Percentiles rank a stretch among this genome's conserved stretches.
These are phyloP conservation scores for Scytalidium sp. DNA, from an alignment of 2,329 filamentous ascomycete species.

Conservation along the genomic window DNA sequence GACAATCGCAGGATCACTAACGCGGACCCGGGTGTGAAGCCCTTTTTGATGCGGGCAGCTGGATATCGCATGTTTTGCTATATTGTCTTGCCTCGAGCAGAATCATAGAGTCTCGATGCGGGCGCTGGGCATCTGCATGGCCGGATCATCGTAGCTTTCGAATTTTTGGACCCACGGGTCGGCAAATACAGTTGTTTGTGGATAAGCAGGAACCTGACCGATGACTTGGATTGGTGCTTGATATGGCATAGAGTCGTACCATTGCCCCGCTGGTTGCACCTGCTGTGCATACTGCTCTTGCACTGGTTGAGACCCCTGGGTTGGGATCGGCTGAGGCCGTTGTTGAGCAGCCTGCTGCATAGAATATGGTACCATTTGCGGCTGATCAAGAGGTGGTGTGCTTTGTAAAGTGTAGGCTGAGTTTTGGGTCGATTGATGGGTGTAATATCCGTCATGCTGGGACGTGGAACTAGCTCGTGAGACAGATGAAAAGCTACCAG, in stretches of 20 bases:
- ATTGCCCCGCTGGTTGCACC: constrained; percentile 38
- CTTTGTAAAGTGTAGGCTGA: constrained; percentile 47
- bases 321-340: constrained; percentile 21
- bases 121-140: constrained; percentile 57
- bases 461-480: constrained; percentile 52
- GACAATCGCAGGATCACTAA: no score
- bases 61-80: no score
- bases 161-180: constrained; percentile 54
- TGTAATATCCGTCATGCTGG: constrained; percentile 52
- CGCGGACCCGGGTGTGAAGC: no score
- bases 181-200: constrained; percentile 47
- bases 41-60: no score
- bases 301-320: constrained; percentile 31
- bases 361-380: constrained; percentile 20
- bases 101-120: constrained; percentile 55
- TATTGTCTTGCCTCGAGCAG: no score
- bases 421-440: constrained; percentile 47
- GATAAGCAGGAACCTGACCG: constrained; percentile 49
- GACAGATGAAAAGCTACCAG: constrained; percentile 53
- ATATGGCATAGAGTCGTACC: constrained; percentile 50
- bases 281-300: constrained; percentile 27
- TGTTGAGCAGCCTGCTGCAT: neutral
- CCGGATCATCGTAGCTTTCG: constrained; percentile 51
- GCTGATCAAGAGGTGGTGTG: constrained; percentile 44
- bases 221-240: constrained; percentile 56